Conservation (phyloP, 2,329 filamentous ascomycete species). For the Neurospora crassa region DNA sequence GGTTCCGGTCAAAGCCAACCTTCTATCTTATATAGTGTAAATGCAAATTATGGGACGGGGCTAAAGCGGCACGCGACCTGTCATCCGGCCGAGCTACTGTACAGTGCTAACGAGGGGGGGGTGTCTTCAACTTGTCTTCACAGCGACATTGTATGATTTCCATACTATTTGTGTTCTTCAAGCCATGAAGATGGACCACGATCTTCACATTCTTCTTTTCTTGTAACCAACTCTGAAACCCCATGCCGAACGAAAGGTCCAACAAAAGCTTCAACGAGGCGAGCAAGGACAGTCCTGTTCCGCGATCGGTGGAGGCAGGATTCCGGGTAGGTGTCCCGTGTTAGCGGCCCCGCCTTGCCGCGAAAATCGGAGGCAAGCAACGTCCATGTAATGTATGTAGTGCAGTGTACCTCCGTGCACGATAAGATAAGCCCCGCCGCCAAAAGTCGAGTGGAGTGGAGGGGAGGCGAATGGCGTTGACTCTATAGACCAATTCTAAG, state of each 20-base stretch:
- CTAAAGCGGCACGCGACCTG: neutral
- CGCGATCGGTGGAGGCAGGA: neutral
- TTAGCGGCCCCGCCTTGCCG: conserved; percentile 4
- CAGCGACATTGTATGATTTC: neutral
- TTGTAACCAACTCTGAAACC: neutral
- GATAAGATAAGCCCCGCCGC: conserved; percentile 19
- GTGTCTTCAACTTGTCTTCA: neutral
- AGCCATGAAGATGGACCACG: neutral
- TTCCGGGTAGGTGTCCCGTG: neutral
- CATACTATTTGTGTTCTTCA: neutral
- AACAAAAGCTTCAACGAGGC: neutral
- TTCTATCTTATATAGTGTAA: neutral
- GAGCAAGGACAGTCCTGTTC: neutral
- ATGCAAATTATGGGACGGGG: neutral
- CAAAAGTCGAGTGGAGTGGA: neutral
- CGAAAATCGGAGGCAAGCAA: neutral
- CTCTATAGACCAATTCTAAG: neutral
- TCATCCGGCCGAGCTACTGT: neutral
- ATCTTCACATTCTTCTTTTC: neutral
- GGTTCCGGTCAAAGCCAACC: neutral
- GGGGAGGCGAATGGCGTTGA: neutral
- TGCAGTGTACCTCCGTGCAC: neutral
- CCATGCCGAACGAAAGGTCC: neutral
- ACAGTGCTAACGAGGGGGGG: neutral
- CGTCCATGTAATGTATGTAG: no score